A percentile compares a stretch with the other conserved stretches of the same genome.
Conservation (phyloP, 2,329 filamentous ascomycete species). For the Ramularia collo-cygni region DNA sequence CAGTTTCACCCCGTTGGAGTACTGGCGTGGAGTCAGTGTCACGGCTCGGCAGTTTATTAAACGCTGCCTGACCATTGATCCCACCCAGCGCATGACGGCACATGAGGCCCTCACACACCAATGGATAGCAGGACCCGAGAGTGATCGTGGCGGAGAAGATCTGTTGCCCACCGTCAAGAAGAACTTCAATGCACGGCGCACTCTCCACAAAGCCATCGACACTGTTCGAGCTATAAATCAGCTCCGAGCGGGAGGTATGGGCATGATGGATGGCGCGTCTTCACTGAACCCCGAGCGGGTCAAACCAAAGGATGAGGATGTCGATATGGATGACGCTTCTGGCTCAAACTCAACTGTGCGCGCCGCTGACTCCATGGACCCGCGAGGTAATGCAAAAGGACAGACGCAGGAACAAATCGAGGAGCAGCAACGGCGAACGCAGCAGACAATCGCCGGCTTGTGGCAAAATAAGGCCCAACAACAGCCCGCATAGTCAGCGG, state of each 20-base stretch:
- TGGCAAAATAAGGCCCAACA: slow-evolving; percentile 36
- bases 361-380: slow-evolving; percentile 43
- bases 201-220: slow-evolving; percentile 61
- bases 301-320: slow-evolving; percentile 24
- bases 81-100: slow-evolving; percentile 78
- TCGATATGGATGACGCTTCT: slow-evolving; percentile 39
- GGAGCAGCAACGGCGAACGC: slow-evolving; percentile 53
- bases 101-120: slow-evolving; percentile 64
- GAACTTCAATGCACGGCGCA: slow-evolving; percentile 62
- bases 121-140: slow-evolving; percentile 55
- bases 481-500: slow-evolving; percentile 7
- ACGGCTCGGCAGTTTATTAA: slow-evolving; percentile 85
- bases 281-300: slow-evolving; percentile 46
- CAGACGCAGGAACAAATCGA: slow-evolving; percentile 57
- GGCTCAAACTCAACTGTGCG: slow-evolving; percentile 7
- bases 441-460: slow-evolving; percentile 52
- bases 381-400: slow-evolving; percentile 51
- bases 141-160: slow-evolving; percentile 45
- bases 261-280: slow-evolving; percentile 56
- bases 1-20: slow-evolving; percentile 86
- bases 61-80: slow-evolving; percentile 84
- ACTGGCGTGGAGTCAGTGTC: slow-evolving; percentile 89
- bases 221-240: slow-evolving; percentile 64
- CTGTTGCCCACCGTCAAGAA: slow-evolving; percentile 60
- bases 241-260: slow-evolving; percentile 51